Conservation (phyloP, 352 stramenopile species). For the Globisporangium radiosum region DNA sequence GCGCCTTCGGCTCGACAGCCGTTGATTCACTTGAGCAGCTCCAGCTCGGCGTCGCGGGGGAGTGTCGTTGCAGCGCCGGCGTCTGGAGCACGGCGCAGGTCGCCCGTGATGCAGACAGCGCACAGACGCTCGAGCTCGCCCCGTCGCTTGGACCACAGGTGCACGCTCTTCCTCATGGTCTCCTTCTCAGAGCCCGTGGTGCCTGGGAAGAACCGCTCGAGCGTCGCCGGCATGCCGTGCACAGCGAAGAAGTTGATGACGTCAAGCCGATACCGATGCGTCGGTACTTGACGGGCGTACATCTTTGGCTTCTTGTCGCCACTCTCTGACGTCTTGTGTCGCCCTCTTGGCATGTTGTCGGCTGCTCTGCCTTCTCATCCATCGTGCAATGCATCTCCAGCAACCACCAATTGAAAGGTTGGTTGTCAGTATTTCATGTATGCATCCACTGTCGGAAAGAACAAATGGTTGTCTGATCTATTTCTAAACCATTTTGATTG, state of each 20-base stretch:
- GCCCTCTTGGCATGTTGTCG: not conserved
- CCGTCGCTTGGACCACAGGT: conserved; percentile 1
- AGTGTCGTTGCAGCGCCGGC: not conserved
- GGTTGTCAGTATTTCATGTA: not conserved
- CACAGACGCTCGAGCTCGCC: conserved; percentile 3
- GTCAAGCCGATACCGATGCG: conserved; percentile 1
- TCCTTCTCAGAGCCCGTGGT: not conserved
- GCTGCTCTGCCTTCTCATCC: not conserved
- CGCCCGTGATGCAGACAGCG: not conserved
- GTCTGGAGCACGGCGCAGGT: conserved; percentile 1
- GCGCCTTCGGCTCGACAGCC: conserved; percentile 3
- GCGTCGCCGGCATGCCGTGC: conserved; percentile 1
- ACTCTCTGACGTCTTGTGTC: not conserved
- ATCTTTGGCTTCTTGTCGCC: conserved; percentile 2
- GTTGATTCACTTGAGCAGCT: conserved; percentile 4
- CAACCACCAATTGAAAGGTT: not conserved
- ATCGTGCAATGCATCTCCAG: not conserved
- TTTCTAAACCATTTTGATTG: conserved; percentile 3
- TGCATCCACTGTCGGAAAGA: not conserved
- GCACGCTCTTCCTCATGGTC: not conserved
- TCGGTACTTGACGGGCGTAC: not conserved
- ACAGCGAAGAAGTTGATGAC: conserved; percentile 4
- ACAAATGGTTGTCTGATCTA: not conserved
- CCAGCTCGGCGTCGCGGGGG: conserved; percentile 1
- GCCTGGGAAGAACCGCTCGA: conserved; percentile 5